These are phyloP conservation scores for Kwoniella heveanensis DNA, from an alignment of 768 basidiomycete genomes.

Conservation along the genomic window DNA sequence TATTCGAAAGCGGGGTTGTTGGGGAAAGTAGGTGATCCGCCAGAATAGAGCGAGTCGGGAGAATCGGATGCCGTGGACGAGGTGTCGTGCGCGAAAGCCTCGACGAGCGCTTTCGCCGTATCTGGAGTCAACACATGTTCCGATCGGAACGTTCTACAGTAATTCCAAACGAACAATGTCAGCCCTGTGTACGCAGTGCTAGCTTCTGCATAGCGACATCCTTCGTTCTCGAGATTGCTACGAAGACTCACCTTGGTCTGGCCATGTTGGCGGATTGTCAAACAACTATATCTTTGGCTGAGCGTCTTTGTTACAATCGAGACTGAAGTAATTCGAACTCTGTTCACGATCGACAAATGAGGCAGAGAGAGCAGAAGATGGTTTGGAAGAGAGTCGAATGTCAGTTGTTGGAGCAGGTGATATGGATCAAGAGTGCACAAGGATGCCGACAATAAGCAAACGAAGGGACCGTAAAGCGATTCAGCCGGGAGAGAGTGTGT, in stretches of 20 bases:
- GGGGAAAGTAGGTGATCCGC: slow-evolving; percentile 31
- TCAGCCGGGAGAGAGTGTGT: too few relatives aligned
- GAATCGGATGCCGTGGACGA: slow-evolving; percentile 36
- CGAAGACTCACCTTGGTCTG: background rate
- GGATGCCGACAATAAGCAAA: too few relatives aligned
- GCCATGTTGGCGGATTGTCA: background rate
- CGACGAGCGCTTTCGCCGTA: slow-evolving; percentile 2
- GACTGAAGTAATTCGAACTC: too few relatives aligned
- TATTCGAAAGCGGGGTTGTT: slow-evolving; percentile 38
- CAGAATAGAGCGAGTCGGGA: slow-evolving; percentile 47
- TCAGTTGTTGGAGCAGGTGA: too few relatives aligned
- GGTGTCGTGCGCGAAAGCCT: slow-evolving; percentile 5
- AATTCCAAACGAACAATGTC: background rate
- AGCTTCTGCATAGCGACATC: background rate
- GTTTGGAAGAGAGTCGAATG: too few relatives aligned
- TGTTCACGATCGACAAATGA: too few relatives aligned
- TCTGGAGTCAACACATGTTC: slow-evolving; percentile 12
- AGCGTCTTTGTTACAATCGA: too few relatives aligned
- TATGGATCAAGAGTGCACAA: too few relatives aligned
- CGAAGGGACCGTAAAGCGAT: too few relatives aligned
- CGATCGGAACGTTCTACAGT: slow-evolving; percentile 2
- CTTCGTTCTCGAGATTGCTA: background rate
- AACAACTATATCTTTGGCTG: too few relatives aligned
- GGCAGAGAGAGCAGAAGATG: too few relatives aligned
- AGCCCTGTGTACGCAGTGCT: too few relatives aligned